Evolutionary conservation across 495 filamentous ascomycete genomes (phyloP).

Genomic region (Jackrogersella minutella): DNA sequence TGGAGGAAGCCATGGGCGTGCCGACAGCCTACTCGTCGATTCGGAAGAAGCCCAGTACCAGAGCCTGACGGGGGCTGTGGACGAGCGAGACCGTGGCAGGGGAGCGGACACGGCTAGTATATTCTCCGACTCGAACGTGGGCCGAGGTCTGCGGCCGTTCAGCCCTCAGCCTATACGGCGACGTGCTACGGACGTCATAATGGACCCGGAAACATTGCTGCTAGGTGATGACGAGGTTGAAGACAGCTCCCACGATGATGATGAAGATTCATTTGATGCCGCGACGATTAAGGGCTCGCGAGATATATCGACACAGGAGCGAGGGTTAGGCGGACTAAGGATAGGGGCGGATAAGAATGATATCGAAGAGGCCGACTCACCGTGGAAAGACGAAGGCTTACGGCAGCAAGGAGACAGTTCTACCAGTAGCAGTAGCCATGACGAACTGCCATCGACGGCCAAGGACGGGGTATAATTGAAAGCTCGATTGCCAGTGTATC

Average conservation of each 20-base stretch:
- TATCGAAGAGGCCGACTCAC: constrained; percentile 25
- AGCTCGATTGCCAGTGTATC: neutral
- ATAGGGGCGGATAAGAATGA: constrained; percentile 24
- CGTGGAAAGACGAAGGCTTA: constrained; percentile 36
- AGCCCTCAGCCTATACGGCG: constrained; percentile 59
- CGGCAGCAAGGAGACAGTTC: neutral
- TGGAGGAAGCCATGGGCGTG: constrained; percentile 42
- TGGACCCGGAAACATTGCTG: constrained; percentile 54
- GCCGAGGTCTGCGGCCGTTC: constrained; percentile 60
- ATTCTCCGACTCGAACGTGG: constrained; percentile 60
- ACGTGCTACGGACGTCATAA: constrained; percentile 43
- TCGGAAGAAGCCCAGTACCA: constrained; percentile 54
- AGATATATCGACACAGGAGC: constrained; percentile 24
- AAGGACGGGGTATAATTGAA: constrained; percentile 7
- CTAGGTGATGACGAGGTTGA: constrained; percentile 24
- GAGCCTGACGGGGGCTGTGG: constrained; percentile 56
- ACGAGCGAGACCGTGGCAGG: constrained; percentile 34
- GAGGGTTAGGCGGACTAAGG: constrained; percentile 13
- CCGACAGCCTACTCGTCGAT: constrained; percentile 58
- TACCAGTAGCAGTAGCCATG: constrained; percentile 4
- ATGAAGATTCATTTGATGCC: constrained; percentile 30
- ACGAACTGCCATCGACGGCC: neutral
- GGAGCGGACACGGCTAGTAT: constrained; percentile 55
- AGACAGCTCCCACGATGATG: constrained; percentile 18
- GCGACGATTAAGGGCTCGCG: constrained; percentile 33